A percentile compares a stretch with the other conserved stretches of the same genome.
Evolutionary conservation across 1,284 basidiomycete species (phyloP).

Genomic region (Somion occarium): DNA sequence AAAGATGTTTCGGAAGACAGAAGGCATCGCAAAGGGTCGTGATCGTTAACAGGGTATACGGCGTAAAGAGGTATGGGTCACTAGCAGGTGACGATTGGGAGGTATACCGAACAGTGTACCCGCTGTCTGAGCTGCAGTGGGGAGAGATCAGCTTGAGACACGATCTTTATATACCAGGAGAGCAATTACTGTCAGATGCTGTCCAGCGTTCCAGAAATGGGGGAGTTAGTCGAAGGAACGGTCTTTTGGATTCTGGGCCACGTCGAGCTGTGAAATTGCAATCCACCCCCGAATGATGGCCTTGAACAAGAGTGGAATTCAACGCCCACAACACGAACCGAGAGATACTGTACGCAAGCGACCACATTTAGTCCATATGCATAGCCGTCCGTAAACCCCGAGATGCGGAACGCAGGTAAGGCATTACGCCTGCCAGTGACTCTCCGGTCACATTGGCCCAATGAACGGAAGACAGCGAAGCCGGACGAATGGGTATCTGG

Average conservation of each 20-base stretch:
- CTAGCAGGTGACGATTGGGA: background rate
- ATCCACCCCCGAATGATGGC: constrained; percentile 4
- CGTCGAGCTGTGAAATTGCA: background rate
- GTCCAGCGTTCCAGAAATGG: constrained; percentile 3
- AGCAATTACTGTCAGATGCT: background rate
- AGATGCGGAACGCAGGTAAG: background rate
- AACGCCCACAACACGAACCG: constrained; percentile 1
- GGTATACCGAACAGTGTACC: constrained; percentile 1
- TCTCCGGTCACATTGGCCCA: constrained; percentile 3
- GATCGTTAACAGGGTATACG: constrained; percentile 1
- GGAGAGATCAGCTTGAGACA: background rate
- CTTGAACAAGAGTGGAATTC: background rate
- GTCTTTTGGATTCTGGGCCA: background rate
- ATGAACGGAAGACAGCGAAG: constrained; percentile 6
- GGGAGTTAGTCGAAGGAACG: background rate
- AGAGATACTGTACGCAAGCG: background rate
- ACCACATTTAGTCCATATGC: constrained; percentile 3
- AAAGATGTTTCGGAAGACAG: constrained; percentile 34
- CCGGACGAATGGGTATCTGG: background rate
- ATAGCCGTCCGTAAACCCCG: constrained; percentile 7
- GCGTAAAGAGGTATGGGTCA: constrained; percentile 1
- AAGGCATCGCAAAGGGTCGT: constrained; percentile 24
- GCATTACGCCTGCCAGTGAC: background rate
- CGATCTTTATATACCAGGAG: constrained; percentile 2
- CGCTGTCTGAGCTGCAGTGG: constrained; percentile 4